phyloP scores from a whole-genome alignment of 75 land plant genomes.

The Pinus taeda region DNA sequence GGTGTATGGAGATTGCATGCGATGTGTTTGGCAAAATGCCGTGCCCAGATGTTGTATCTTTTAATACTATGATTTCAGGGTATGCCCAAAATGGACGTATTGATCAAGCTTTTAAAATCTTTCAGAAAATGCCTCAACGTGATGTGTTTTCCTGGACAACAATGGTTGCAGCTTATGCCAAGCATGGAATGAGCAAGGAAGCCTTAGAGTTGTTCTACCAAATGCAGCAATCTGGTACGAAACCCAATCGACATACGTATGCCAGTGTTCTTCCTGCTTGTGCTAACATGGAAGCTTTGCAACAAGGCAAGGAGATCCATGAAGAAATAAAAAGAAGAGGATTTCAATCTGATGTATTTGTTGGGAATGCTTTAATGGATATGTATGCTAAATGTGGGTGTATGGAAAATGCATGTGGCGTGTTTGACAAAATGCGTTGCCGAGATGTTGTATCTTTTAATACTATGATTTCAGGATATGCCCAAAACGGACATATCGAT shows the following conservation, averaged over 20 bases:
- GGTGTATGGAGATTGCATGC: conserved; percentile 12
- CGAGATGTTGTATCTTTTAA: conserved; percentile 6
- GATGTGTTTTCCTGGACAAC: conserved; percentile 10
- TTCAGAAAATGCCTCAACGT: conserved; percentile 8
- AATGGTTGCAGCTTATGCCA: conserved; percentile 1
- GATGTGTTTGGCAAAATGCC: not conserved
- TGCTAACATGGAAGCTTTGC: no score
- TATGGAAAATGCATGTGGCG: not conserved
- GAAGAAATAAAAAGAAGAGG: not conserved
- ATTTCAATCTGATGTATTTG: not conserved
- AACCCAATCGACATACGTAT: not conserved
- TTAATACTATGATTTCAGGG: conserved; percentile 11
- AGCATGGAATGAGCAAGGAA: not conserved
- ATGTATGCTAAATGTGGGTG: conserved; percentile 7
- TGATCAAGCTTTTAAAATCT: conserved; percentile 7
- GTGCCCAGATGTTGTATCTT: not conserved
- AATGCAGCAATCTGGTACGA: not conserved
- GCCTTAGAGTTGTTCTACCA: conserved; percentile 4
- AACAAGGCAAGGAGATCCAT: not conserved
- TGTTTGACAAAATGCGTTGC: conserved; percentile 16
- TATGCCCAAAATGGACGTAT: conserved; percentile 7
- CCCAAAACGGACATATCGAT: not conserved
- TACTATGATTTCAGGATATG: conserved; percentile 4
- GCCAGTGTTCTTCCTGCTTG: no score
- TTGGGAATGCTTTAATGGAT: conserved; percentile 2